Conservation (phyloP, 2,329 filamentous ascomycete genomes). For the Phoma herbarum region DNA sequence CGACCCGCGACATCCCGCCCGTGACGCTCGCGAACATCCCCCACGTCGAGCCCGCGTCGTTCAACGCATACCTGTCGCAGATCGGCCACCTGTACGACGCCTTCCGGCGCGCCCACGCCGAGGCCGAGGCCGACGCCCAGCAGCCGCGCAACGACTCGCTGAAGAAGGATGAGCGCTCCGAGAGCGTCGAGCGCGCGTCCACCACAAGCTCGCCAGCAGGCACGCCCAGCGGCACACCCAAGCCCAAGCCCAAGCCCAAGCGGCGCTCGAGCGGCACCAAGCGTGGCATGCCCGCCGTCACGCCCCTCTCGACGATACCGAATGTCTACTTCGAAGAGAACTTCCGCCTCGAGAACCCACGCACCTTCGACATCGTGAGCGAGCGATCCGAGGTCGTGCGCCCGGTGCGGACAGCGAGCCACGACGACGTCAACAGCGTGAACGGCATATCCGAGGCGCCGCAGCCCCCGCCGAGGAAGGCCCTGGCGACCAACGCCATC, state of each 20-base stretch:
- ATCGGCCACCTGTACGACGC: constrained; percentile 90
- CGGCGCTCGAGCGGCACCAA: constrained; percentile 63
- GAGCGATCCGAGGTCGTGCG: constrained; percentile 96
- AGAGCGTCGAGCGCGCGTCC: constrained; percentile 56
- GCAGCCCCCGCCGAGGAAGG: constrained; percentile 71
- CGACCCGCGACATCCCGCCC: constrained; percentile 87
- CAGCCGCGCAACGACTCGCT: constrained; percentile 57
- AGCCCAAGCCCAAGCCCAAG: constrained; percentile 60
- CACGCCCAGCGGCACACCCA: constrained; percentile 58
- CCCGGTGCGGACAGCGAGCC: constrained; percentile 58
- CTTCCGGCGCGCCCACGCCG: constrained; percentile 82
- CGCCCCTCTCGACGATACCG: constrained; percentile 91
- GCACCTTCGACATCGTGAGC: constrained; percentile 95
- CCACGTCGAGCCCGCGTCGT: constrained; percentile 79
- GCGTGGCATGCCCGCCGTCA: constrained; percentile 74
- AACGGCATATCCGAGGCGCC: constrained; percentile 69
- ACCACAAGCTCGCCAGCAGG: constrained; percentile 45
- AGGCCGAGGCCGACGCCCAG: constrained; percentile 66
- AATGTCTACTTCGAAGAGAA: constrained; percentile 93
- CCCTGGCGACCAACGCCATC: constrained; percentile 94
- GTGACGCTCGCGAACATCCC: constrained; percentile 90
- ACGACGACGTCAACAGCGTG: constrained; percentile 62
- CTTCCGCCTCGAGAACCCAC: constrained; percentile 94
- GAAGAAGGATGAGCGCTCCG: constrained; percentile 60
- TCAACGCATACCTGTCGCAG: constrained; percentile 83